Evolutionary conservation across 148 eudicot genomes (phyloP), one percentile per base, ranked within the genome.

Genomic region (Rhododendron simsii): DNA sequence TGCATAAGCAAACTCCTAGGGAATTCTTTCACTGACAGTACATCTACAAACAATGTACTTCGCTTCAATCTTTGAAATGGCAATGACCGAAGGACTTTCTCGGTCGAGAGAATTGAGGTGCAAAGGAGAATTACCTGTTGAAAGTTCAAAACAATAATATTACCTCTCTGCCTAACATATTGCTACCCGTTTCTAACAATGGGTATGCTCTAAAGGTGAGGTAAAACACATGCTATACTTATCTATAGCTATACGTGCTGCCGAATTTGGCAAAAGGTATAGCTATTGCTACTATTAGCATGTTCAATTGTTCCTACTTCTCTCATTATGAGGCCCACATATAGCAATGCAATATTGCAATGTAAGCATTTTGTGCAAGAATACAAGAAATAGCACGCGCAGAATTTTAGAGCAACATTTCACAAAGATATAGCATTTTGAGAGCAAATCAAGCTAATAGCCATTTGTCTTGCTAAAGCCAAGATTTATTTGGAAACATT

Each of bases 91-190:
- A 96, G 92, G 23, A 96, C 95, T 4, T 87, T 83, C 79, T 95
- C 96, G 6, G 96, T 94, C 0, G 99, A 96, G 16, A 95, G 84
- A 41, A 96, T 96, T n/a, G 98, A 95, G 20, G 99, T 95, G 78
- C 98, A 96, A 14, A 96, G 57, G 3, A 95, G 59, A 47, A 71
- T 33, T 13, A 71, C 76, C 76, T 71, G 76, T 71, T 71, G 76
- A 71, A 30, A 71, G 33, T 71, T 71, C 5, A 4, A 13, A 71
- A 71, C 18, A 71, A 71, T 30, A 30, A 14, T 5, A 18, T 14
- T 71, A 30, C 0, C 41, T 33, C 41, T 71, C 76, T 30, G 20
- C 7, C 76, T 71, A 13, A 71, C 76, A 14, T 33, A 30, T 71
- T 5, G 35, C 39, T 14, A 30, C 18, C 39, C 20, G 0, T 71